Base-by-base conservation (phyloP, 2,329 filamentous ascomycete genomes). In the Fusarium clavum region DNA sequence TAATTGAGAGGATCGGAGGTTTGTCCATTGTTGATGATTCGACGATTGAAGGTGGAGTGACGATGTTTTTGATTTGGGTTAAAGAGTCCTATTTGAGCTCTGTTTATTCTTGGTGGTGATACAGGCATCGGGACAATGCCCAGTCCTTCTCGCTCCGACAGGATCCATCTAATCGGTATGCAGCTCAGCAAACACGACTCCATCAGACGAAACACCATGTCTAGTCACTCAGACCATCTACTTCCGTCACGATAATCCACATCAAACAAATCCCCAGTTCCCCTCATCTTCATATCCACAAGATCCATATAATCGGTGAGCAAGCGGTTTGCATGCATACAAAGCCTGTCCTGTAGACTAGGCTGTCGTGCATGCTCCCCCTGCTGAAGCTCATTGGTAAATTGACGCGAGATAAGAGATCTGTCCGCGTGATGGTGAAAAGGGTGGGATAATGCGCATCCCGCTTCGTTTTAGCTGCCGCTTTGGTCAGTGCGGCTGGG, bases 341-440 rank as follows among this genome's bases (percentile, higher is more conserved):
- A 46, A 14, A n/a, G 9, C 18, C 20, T 51, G 12, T 44, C 57
- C 54, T 61, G 34, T 20, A 40, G 7, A 34, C 24, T 27, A 30
- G 32, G 16, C 49, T 49, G 54, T 47, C 13, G 30, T 44, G 47
- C 61, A 55, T 53, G 27, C 24, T 25, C 22, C 41, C 20, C 57
- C n/a, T 45, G 52, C 57, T 34, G 20, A 43, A 16, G 57, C 52
- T 47, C 22, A 49, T 27, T 29, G 48, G 63, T 11, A 45, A 40
- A 45, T 38, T 11, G 47, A 32, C 14, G 9, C 20, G n/a, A 66
- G 63, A 66, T 66, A 66, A 66, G 63, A 66, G 63, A 66, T 66
- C 63, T 53, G 63, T 61, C 63, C 63, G 62, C 63, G 63, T 66
- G 63, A 66, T 67, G 63, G 44, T 51, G 8, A 59, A 66, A 61